Base-by-base conservation (phyloP, 495 filamentous ascomycete genomes). In the Melanomma pulvis-pyrius region DNA sequence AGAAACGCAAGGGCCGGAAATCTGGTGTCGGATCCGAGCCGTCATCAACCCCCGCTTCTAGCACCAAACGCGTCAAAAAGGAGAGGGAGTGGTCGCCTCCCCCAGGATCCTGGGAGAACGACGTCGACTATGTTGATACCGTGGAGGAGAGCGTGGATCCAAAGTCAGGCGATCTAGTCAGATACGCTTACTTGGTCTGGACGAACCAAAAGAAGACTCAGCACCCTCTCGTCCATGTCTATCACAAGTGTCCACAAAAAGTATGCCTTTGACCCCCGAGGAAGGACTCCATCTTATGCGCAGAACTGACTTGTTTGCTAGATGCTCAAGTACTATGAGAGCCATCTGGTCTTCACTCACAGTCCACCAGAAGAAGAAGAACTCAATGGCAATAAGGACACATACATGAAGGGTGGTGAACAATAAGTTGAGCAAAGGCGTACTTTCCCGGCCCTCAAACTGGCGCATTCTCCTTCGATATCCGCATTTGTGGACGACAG, bases 111-210 rank as follows among this genome's bases (percentile, higher is more conserved):
- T 90, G 87, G 87, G 87, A 88, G 39, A 71, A 78, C 4, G 74
- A 86, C 21, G 78, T 90, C 2, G 67, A 79, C 26, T 71, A 56
- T 1, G 79, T 90, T 17, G 82, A 87, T 28, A 87, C 86, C 0
- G 82, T 89, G 44, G 75, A 83, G 55, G 79, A 85, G 30, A 61
- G 34, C 5, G 15, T 50, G 7, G 57, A 75, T 30, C 29, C 41
- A 15, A 69, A 46, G 77, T 85, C 56, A 64, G 73, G 19, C 66
- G 74, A 74, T 15, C 61, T 69, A 5, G 73, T 64, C 25, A 66
- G 84, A 3, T 79, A 78, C 41, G 87, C 80, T 0, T 86, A 82
- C 55, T 65, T 89, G 1, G 69, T 81, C 19, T 90, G 85, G 84
- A 85, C 79, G 36, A 83, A 86, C 53, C 64, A 66, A 7, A 62